Evolutionary conservation across 768 basidiomycete species (phyloP), one percentile per base, ranked within the genome.

Genomic region (Panus rudis): DNA sequence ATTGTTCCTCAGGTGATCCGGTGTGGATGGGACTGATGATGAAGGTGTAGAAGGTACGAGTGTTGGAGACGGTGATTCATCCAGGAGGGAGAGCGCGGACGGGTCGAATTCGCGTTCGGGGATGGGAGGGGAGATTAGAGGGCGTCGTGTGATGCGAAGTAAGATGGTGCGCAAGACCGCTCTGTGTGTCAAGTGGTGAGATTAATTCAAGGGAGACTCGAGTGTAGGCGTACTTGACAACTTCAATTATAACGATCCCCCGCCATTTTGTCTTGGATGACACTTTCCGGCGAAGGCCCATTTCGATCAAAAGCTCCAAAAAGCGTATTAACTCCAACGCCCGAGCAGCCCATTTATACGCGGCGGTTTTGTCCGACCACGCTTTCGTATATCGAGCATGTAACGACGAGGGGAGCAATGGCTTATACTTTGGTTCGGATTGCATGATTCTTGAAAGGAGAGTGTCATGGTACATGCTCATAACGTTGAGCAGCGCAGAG

Each of bases 401-500:
- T 49, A 76, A 67, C 24, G 83, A 78, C 13, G 78, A 70, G 8
- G 86, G 84, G 41, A 93, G 75, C 47, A 91, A 75, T 31, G 87
- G 82, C 39, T 71, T 79, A 64, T 81, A 78, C 52, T 78, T 83
- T 38, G 82, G 77, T 54, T 85, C 73, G 39, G 60, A 72, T 54
- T 75, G 75, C 22, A 79, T 66, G 37, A 84, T 70, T 59, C 71
- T 78, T 3, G 78, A 67, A 32, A 98, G 78, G n/a, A 98, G 66
- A 4, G 90, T 86, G 63, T 98, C 94, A 62, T 98, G 94, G 60
- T 97, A 97, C 72, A 92, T 74, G 69, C 88, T 89, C 59, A 89
- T 75, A 32, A 90, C 68, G 64, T 92, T 92, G 56, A 96, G 70
- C 24, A 79, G 64, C n/a, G 94, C 78, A 30, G 90, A 88, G 41